Evolutionary conservation across 805 yeast genomes (phyloP).

Genomic region (Ogataea henricii): DNA sequence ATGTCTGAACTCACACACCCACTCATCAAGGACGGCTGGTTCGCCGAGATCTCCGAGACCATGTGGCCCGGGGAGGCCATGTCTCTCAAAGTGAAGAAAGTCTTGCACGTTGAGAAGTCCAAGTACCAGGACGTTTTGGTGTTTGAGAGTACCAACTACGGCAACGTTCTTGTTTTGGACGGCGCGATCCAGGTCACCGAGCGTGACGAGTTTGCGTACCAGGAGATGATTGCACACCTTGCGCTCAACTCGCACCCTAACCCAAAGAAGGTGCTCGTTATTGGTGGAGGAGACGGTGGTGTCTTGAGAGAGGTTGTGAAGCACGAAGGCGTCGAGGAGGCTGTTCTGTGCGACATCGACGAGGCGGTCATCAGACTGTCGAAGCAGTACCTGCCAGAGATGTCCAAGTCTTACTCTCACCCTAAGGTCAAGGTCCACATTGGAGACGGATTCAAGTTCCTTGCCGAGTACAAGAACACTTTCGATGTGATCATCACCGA

Average conservation of each 20-base stretch:
- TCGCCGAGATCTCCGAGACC: constrained; percentile 90
- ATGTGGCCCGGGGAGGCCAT: constrained; percentile 99
- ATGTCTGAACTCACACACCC: constrained; percentile 52
- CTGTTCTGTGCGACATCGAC: constrained; percentile 91
- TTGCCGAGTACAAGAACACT: constrained; percentile 77
- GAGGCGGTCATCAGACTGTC: constrained; percentile 88
- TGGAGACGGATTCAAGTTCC: constrained; percentile 97
- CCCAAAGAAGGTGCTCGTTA: constrained; percentile 90
- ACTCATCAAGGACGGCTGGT: constrained; percentile 86
- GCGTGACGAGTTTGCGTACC: constrained; percentile 96
- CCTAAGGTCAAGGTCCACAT: constrained; percentile 89
- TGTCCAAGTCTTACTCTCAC: constrained; percentile 81
- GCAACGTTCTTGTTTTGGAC: constrained; percentile 92
- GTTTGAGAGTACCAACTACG: constrained; percentile 90
- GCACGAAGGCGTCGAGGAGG: constrained; percentile 84
- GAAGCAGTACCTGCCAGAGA: constrained; percentile 82
- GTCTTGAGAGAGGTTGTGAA: constrained; percentile 93
- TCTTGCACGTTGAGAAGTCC: constrained; percentile 82
- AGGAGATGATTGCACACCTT: constrained; percentile 96
- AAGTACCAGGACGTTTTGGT: constrained; percentile 92
- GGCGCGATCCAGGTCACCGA: constrained; percentile 96
- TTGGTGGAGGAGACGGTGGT: constrained; percentile 99
- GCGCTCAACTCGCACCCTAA: constrained; percentile 91
- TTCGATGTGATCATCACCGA: constrained; percentile 97
- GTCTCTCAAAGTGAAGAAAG: constrained; percentile 84